Conservation (phyloP, 768 basidiomycete genomes). For the Clitopilus hobsonii region DNA sequence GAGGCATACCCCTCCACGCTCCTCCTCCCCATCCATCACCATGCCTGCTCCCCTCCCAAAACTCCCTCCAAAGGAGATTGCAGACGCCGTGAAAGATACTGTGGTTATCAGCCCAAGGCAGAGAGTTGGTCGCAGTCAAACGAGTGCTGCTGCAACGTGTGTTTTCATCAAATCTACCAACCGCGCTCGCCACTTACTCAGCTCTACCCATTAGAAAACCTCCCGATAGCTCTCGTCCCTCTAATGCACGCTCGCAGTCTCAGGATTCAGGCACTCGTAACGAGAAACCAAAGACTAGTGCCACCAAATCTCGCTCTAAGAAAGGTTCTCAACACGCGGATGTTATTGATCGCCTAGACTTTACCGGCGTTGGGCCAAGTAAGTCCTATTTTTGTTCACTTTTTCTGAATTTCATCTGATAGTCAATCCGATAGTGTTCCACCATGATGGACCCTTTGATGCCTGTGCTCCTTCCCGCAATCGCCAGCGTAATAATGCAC, state of each 20-base stretch:
- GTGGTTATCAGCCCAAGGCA: conserved; percentile 49
- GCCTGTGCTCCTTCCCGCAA: conserved; percentile 90
- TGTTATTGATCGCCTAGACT: conserved; percentile 87
- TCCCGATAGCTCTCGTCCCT: conserved; percentile 24
- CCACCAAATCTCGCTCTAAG: conserved; percentile 45
- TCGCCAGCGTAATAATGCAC: conserved; percentile 71
- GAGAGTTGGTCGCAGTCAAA: conserved; percentile 57
- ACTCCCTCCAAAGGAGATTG: conserved; percentile 36
- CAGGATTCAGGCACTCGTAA: conserved; percentile 35
- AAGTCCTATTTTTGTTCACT: conserved; percentile 25
- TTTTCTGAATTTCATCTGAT: conserved; percentile 14
- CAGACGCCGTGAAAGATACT: conserved; percentile 67
- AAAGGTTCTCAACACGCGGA: conserved; percentile 83
- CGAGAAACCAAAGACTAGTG: conserved; percentile 29
- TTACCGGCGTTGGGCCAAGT: conserved; percentile 82
- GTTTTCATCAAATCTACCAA: conserved; percentile 18
- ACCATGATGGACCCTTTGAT: conserved; percentile 90
- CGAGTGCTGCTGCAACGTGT: conserved; percentile 32
- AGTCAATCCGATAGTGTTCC: conserved; percentile 58
- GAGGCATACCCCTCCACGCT: background rate
- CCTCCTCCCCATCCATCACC: conserved; percentile 1
- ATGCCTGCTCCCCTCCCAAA: conserved; percentile 25
- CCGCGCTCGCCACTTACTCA: conserved; percentile 12
- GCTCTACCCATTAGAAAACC: conserved; percentile 13
- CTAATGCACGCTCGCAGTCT: conserved; percentile 39